Base-by-base conservation (phyloP, 164 flowering plant genomes). In the Vitis riparia region DNA sequence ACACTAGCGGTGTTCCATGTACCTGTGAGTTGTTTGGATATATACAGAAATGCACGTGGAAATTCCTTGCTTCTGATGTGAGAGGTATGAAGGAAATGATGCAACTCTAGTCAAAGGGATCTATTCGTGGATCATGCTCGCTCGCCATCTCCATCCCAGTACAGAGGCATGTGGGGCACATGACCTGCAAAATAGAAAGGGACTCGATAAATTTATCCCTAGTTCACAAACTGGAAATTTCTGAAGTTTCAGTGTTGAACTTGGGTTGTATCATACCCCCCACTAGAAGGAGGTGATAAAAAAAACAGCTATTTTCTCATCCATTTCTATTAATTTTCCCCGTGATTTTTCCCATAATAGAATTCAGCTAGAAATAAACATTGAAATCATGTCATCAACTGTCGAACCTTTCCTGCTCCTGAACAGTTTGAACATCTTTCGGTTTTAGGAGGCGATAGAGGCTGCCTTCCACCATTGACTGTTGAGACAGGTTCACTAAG, bases 81-180 rank as follows among this genome's bases (percentile, higher is more conserved):
- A 23, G 27, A 23, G 27, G 27, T 23, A 23, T 23, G 27, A 23
- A 23, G 27, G 27, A 23, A 23, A 23, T 23, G 27, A 52, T 71
- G 65, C 73, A 73, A 52, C 76, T 72, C 72, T 86, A 95, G 60
- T 93, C 98, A 66, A 95, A 95, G 9, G 99, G 99, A 72, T 95
- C 99, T 13, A 95, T 93, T 56, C 99, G 74, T 29, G 98, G 99
- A 73, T 95, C 99, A 60, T 95, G 99, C 75, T 95, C 99, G 63
- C 99, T 95, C 5, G 99, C 99, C 99, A 95, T 95, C 47, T 91
- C 97, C 94, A 91, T 93, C 62, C 99, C 99, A 5, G 99, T 95
- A 77, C 99, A 95, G 11, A 95, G 97, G 77, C 99, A 95, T 37
- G 99, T 95, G 3, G 99, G 99, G 74, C 99, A 95, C 99, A 95